These are phyloP conservation scores for Eucalyptus regnans DNA, from an alignment of 345 rosid genomes.

Conservation along the genomic window DNA sequence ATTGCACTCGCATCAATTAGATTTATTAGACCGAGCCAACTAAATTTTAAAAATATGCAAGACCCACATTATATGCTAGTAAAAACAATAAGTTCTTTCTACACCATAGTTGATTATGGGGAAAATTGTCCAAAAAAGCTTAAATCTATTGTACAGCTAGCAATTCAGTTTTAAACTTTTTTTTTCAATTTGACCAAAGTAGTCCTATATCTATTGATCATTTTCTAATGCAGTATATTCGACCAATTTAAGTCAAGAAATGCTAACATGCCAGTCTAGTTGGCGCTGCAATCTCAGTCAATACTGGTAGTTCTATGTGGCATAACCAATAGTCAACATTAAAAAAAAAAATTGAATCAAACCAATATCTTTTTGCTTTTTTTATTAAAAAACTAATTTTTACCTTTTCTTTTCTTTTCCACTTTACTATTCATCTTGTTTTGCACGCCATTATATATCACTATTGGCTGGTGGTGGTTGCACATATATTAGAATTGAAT, in stretches of 20 bases:
- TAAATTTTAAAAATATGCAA: not conserved
- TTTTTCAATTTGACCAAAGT: not conserved
- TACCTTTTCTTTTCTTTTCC: not conserved
- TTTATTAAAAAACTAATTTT: no score
- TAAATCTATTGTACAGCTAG: no score
- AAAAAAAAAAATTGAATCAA: no score
- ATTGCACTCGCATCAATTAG: not conserved
- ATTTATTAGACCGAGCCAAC: not conserved
- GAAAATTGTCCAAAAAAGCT: not conserved
- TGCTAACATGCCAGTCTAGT: no score
- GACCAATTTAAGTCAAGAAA: no score
- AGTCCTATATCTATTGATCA: not conserved
- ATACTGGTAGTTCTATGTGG: not conserved
- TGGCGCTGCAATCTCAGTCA: accelerated
- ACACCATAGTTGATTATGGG: no score
- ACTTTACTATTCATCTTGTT: not conserved
- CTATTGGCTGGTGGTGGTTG: not conserved
- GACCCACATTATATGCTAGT: not conserved
- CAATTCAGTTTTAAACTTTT: no score
- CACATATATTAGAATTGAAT: not conserved
- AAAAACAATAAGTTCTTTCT: not conserved
- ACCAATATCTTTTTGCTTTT: not conserved
- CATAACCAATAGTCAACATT: no score
- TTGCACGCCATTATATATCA: not conserved
- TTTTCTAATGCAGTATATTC: no score